Percentiles rank a stretch among this genome's conserved stretches.
Evolutionary conservation across 305 asterid genomes (phyloP).

Genomic region (Fraxinus sp.): DNA sequence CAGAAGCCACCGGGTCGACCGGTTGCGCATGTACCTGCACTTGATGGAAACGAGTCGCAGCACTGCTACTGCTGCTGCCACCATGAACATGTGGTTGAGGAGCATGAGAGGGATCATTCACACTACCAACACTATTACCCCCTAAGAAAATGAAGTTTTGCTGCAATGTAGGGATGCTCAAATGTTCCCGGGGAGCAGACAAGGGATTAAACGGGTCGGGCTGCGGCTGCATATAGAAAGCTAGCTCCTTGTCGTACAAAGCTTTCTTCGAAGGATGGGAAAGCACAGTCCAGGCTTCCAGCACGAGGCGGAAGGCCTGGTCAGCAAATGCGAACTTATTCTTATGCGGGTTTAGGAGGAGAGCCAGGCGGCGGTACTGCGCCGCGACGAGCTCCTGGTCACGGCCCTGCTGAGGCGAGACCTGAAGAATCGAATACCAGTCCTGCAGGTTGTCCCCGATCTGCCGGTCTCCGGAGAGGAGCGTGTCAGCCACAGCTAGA

Average conservation of each 20-base stretch:
- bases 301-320: slow-evolving; percentile 54
- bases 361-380: slow-evolving; percentile 49
- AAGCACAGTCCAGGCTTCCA: slow-evolving; percentile 60
- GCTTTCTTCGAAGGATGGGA: slow-evolving; percentile 51
- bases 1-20: slow-evolving; percentile 26
- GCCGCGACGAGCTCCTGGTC: slow-evolving; percentile 42
- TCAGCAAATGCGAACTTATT: slow-evolving; percentile 58
- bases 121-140: slow-evolving; percentile 25
- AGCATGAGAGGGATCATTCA: slow-evolving; percentile 4
- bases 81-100: slow-evolving; percentile 26
- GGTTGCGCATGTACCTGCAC: slow-evolving; percentile 32
- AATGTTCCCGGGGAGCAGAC: background rate
- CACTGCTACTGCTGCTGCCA: slow-evolving; percentile 18
- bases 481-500: slow-evolving; percentile 61
- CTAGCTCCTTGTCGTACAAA: slow-evolving; percentile 51
- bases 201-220: slow-evolving; percentile 16
- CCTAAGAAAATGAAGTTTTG: slow-evolving; percentile 37
- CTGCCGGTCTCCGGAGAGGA: slow-evolving; percentile 54
- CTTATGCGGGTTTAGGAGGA: slow-evolving; percentile 50
- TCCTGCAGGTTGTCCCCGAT: slow-evolving; percentile 48
- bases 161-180: slow-evolving; percentile 21
- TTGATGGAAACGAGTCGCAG: slow-evolving; percentile 34
- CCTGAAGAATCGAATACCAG: slow-evolving; percentile 60
- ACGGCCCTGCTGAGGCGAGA: slow-evolving; percentile 42
- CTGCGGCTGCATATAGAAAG: slow-evolving; percentile 22